Conservation (phyloP, 225 moss, liverwort and hornwort genomes). For the Polytrichum formosum region DNA sequence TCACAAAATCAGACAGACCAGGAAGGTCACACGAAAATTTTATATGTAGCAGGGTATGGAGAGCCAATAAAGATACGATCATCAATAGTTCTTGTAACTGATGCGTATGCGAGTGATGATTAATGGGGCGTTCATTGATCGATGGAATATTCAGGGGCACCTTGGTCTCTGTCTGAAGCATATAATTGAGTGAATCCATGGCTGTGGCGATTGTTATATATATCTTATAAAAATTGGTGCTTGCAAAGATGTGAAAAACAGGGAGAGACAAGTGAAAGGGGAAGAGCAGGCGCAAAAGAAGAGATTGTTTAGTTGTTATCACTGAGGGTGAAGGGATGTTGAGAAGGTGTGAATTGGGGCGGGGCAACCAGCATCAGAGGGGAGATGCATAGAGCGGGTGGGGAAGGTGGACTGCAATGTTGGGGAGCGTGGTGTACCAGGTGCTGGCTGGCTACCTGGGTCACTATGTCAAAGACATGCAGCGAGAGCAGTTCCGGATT, state of each 20-base stretch:
- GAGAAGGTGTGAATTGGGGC: not conserved
- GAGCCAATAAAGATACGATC: too few species aligned
- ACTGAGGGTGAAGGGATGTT: not conserved
- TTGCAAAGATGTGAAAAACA: slow-evolving; percentile 11
- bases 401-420: slow-evolving; percentile 42
- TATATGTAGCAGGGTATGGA: too few species aligned
- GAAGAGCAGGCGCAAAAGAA: slow-evolving; percentile 6
- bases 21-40: too few species aligned
- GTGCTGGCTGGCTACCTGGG: slow-evolving; percentile 92
- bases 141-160: too few species aligned
- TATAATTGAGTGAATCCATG: not conserved
- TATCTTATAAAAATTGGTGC: not conserved
- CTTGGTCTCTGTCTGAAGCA: too few species aligned
- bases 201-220: not conserved
- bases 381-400: slow-evolving; percentile 9
- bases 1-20: too few species aligned
- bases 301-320: not conserved
- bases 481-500: slow-evolving; percentile 94
- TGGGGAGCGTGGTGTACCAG: slow-evolving; percentile 94
- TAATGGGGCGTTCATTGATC: too few species aligned
- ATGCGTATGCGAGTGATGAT: too few species aligned
- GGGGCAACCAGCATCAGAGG: not conserved
- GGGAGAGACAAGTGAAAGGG: slow-evolving; percentile 7
- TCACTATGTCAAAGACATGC: slow-evolving; percentile 93
- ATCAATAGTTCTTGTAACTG: too few species aligned